Conservation (phyloP, 768 basidiomycete genomes). For the Chiua virens region DNA sequence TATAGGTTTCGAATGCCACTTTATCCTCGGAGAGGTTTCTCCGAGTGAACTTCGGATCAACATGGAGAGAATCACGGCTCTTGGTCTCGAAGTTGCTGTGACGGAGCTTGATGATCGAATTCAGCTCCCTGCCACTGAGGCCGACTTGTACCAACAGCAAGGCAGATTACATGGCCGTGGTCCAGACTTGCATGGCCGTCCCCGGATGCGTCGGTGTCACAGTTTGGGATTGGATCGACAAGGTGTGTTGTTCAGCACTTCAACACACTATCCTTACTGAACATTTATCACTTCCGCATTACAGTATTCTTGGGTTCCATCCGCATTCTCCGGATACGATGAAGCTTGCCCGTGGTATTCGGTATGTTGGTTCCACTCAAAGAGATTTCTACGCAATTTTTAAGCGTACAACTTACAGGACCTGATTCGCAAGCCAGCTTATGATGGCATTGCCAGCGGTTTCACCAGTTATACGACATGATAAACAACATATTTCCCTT, state of each 20-base stretch:
- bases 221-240: constrained; percentile 44
- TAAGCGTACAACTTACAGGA: constrained; percentile 1
- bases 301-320: constrained; percentile 17
- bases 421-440: constrained; percentile 14
- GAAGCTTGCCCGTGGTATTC: constrained; percentile 17
- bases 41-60: constrained; percentile 44
- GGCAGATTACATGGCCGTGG: constrained; percentile 55
- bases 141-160: constrained; percentile 53
- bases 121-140: constrained; percentile 46
- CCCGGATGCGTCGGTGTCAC: constrained; percentile 37
- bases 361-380: not conserved
- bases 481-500: not conserved
- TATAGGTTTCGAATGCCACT: constrained; percentile 60
- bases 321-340: constrained; percentile 7
- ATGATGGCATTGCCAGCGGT: constrained; percentile 10
- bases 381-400: not conserved
- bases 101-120: constrained; percentile 70
- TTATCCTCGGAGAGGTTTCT: constrained; percentile 59
- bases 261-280: no score
- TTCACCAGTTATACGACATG: constrained; percentile 1
- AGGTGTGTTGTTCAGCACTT: constrained; percentile 9
- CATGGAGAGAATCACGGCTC: constrained; percentile 51
- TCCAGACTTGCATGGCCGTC: constrained; percentile 50
- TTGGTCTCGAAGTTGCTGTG: constrained; percentile 67
- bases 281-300: not conserved